These are phyloP conservation scores for Oemleria cerasiformis DNA, from an alignment of 306 rosid species.

Conservation along the genomic window DNA sequence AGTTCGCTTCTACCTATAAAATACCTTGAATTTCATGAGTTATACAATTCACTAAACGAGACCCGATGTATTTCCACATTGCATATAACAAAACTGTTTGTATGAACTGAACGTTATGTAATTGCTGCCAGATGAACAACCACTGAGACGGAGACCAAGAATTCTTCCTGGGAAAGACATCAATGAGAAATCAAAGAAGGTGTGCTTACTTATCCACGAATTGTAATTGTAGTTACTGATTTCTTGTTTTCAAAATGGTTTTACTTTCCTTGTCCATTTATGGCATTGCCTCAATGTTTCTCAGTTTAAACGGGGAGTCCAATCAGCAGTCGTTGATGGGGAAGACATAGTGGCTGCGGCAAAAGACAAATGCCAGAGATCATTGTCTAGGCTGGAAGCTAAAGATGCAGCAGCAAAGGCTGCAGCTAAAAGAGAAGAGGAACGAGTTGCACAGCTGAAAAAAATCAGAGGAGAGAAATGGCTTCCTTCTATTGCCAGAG, in stretches of 20 bases:
- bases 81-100: constrained; percentile 11
- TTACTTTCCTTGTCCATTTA: not conserved
- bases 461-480: constrained; percentile 88
- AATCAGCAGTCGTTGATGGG: constrained; percentile 59
- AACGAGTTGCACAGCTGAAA: constrained; percentile 70
- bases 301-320: constrained; percentile 61
- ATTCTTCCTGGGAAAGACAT: constrained; percentile 74
- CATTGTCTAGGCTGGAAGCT: constrained; percentile 62
- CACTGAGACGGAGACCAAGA: constrained; percentile 61
- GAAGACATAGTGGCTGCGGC: constrained; percentile 58
- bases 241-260: not conserved
- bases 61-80: constrained; percentile 12
- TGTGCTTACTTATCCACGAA: constrained; percentile 18
- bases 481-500: constrained; percentile 82
- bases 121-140: constrained; percentile 59
- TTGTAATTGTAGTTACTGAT: constrained; percentile 5
- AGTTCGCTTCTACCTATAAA: no score
- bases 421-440: constrained; percentile 67
- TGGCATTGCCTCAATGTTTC: constrained; percentile 23
- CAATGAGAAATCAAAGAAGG: constrained; percentile 90
- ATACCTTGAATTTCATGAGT: no score
- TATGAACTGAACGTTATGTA: constrained; percentile 26
- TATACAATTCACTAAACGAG: no score
- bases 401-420: constrained; percentile 68
- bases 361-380: constrained; percentile 43